phyloP scores from a whole-genome alignment of 352 stramenopile genomes.

The Globisporangium heterothallicum region DNA sequence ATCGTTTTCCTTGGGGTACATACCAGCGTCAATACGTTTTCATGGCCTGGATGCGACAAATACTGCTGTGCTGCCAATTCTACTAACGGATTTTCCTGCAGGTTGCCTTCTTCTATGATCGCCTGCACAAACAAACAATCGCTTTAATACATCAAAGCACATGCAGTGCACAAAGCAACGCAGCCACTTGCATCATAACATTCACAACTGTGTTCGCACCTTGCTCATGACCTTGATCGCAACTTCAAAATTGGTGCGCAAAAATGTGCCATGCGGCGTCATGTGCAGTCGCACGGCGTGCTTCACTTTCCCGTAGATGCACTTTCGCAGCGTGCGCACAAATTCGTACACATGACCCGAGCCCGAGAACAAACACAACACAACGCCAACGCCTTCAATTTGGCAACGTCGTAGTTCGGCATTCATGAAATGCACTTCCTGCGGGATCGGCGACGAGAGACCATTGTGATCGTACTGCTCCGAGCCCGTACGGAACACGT shows the following conservation, averaged over 20 bases:
- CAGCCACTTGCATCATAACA: too few species aligned
- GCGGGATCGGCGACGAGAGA: slow-evolving; percentile 72
- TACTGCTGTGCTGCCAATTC: slow-evolving; percentile 85
- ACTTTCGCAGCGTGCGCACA: slow-evolving; percentile 81
- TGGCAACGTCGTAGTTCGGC: slow-evolving; percentile 70
- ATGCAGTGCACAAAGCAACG: neutral
- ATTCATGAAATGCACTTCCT: slow-evolving; percentile 86
- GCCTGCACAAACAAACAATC: slow-evolving; percentile 24
- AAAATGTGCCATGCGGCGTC: slow-evolving; percentile 63
- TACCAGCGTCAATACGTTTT: slow-evolving; percentile 81
- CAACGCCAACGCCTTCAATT: slow-evolving; percentile 68
- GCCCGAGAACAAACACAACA: slow-evolving; percentile 77
- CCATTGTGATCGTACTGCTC: slow-evolving; percentile 78
- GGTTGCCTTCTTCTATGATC: slow-evolving; percentile 83
- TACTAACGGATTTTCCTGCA: slow-evolving; percentile 84
- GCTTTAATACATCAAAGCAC: neutral
- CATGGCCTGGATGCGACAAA: slow-evolving; percentile 70
- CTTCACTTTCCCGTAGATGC: slow-evolving; percentile 87
- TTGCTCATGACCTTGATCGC: slow-evolving; percentile 89
- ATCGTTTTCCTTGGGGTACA: too few species aligned
- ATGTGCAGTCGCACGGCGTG: slow-evolving; percentile 81
- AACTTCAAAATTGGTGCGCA: slow-evolving; percentile 76
- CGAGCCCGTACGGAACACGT: slow-evolving; percentile 75
- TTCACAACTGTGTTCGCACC: too few species aligned
- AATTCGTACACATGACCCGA: slow-evolving; percentile 82